A percentile compares a stretch with the other conserved stretches of the same genome.
These are phyloP conservation scores for Diospyros lotus DNA, from an alignment of 148 eudicot genomes.

Conservation along the genomic window DNA sequence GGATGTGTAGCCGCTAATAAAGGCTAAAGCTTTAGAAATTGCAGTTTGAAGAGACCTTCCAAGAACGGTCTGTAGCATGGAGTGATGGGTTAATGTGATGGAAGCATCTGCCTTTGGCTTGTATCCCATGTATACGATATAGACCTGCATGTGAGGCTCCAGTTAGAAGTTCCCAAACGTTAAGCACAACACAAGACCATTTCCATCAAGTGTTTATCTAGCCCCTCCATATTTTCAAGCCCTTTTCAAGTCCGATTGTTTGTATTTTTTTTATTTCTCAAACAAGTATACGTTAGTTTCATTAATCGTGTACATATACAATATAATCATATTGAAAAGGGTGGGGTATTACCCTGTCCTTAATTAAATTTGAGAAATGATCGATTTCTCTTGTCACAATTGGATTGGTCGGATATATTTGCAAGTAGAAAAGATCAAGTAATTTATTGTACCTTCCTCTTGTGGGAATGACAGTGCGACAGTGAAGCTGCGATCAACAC, in stretches of 20 bases:
- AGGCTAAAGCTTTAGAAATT: background rate
- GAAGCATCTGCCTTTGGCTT: background rate
- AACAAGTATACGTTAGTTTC: too few relatives aligned
- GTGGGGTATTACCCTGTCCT: too few relatives aligned
- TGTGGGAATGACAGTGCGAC: background rate
- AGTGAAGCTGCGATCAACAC: background rate
- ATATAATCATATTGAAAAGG: too few relatives aligned
- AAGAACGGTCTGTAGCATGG: conserved; percentile 1
- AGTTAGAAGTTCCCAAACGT: too few relatives aligned
- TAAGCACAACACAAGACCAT: too few relatives aligned
- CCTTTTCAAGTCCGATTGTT: background rate
- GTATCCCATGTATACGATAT: background rate
- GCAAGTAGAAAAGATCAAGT: background rate
- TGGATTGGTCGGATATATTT: background rate
- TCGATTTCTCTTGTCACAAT: too few relatives aligned
- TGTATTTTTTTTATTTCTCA: background rate
- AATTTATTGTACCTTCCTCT: background rate
- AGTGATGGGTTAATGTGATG: background rate
- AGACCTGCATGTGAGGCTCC: background rate
- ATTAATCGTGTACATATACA: too few relatives aligned
- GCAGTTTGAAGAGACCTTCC: background rate
- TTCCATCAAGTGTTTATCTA: too few relatives aligned
- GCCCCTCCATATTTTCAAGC: too few relatives aligned
- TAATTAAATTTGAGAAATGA: too few relatives aligned
- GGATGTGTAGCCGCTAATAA: background rate